phyloP scores from a whole-genome alignment of 1,139 yeast genomes.

The Scheffersomyces parashehatae region DNA sequence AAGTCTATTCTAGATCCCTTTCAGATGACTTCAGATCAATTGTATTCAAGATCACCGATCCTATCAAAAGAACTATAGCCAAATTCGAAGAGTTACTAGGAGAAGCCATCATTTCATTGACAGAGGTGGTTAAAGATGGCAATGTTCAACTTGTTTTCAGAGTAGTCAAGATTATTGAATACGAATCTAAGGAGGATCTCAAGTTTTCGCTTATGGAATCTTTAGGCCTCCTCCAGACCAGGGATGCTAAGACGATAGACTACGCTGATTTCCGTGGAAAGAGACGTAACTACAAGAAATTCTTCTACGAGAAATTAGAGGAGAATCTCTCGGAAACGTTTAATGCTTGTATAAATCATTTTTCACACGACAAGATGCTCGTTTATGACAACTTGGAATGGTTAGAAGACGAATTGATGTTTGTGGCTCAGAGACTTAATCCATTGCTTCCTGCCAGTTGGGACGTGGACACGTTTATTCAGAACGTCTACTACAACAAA shows the following conservation, averaged over 20 bases:
- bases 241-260: conserved; percentile 20
- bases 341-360: conserved; percentile 62
- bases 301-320: conserved; percentile 63
- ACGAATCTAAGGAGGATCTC: conserved; percentile 77
- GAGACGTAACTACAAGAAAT: conserved; percentile 63
- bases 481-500: conserved; percentile 67
- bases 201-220: conserved; percentile 54
- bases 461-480: conserved; percentile 66
- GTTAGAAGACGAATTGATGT: conserved; percentile 77
- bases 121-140: conserved; percentile 69
- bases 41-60: conserved; percentile 57
- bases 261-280: conserved; percentile 41
- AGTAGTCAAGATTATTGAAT: conserved; percentile 73
- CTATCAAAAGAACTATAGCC: conserved; percentile 49
- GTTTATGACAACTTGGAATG: conserved; percentile 76
- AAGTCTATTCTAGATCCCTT: conserved; percentile 50
- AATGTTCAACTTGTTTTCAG: conserved; percentile 70
- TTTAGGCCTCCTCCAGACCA: conserved; percentile 28
- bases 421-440: conserved; percentile 59
- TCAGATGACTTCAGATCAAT: conserved; percentile 74
- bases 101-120: conserved; percentile 62
- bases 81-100: conserved; percentile 67
- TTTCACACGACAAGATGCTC: conserved; percentile 51
- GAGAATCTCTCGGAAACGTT: conserved; percentile 67
- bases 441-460: conserved; percentile 69